phyloP scores from a whole-genome alignment of 768 basidiomycete genomes.

The Chalciporus chontae region DNA sequence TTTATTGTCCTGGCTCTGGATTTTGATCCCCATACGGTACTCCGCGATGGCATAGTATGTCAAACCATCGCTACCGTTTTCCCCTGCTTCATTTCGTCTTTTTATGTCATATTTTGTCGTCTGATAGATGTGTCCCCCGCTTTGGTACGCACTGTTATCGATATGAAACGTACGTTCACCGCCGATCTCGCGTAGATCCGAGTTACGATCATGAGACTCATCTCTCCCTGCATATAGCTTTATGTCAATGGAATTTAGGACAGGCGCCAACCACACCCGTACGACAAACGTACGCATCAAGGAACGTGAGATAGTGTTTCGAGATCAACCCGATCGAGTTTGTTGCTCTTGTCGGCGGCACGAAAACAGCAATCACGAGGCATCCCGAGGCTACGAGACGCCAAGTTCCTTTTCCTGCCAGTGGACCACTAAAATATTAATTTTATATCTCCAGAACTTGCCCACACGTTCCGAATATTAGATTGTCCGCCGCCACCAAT shows the following conservation, averaged over 20 bases:
- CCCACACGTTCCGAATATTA: slow-evolving; percentile 6
- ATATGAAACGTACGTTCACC: slow-evolving; percentile 1
- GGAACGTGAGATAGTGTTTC: slow-evolving; percentile 15
- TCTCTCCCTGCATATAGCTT: background rate
- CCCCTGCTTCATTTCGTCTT: background rate
- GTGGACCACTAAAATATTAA: background rate
- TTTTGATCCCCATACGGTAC: slow-evolving; percentile 3
- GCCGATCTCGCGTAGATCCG: slow-evolving; percentile 11
- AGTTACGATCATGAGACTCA: background rate
- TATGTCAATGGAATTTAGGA: background rate
- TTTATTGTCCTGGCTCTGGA: slow-evolving; percentile 1
- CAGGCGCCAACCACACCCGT: background rate
- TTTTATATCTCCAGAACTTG: background rate
- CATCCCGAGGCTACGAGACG: slow-evolving; percentile 10
- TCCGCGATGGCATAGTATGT: slow-evolving; percentile 30
- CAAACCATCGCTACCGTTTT: slow-evolving; percentile 9
- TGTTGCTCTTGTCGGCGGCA: slow-evolving; percentile 25
- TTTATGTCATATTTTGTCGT: background rate
- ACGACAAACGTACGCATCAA: slow-evolving; percentile 6
- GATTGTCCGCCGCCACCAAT: background rate
- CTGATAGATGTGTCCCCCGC: background rate
- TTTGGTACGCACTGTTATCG: background rate
- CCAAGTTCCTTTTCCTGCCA: background rate
- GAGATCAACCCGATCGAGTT: slow-evolving; percentile 4
- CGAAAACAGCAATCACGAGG: slow-evolving; percentile 19